Percentiles rank a stretch among this genome's conserved stretches.
Conservation (phyloP, 2,329 filamentous ascomycete species). For the Exophiala xenobiotica region DNA sequence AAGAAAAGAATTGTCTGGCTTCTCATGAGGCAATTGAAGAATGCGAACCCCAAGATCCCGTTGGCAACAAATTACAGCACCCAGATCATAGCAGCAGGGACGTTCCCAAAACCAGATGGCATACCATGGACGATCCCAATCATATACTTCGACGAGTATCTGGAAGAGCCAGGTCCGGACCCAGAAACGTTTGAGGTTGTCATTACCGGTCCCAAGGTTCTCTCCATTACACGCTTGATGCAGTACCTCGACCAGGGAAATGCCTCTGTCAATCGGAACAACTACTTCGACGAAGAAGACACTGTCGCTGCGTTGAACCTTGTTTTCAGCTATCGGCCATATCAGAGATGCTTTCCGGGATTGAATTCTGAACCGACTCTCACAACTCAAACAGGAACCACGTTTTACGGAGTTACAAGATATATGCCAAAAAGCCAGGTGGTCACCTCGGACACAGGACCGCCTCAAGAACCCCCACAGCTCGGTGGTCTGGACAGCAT, state of each 20-base stretch:
- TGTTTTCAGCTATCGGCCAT: background rate
- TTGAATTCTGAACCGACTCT: background rate
- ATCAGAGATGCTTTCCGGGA: background rate
- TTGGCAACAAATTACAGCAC: conserved; percentile 13
- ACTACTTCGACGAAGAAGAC: background rate
- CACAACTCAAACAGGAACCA: background rate
- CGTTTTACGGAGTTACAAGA: background rate
- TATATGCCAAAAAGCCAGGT: too few relatives aligned
- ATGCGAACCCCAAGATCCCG: background rate
- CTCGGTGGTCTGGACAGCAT: background rate
- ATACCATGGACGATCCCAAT: too few relatives aligned
- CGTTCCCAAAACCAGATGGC: too few relatives aligned
- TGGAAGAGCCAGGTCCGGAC: background rate
- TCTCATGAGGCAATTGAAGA: background rate
- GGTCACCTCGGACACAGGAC: too few relatives aligned
- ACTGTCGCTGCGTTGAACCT: background rate
- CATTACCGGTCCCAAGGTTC: too few relatives aligned
- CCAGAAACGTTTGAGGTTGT: conserved; percentile 2
- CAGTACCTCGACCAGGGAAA: too few relatives aligned
- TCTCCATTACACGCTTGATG: too few relatives aligned
- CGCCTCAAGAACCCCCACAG: background rate
- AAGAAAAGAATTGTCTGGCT: conserved; percentile 7
- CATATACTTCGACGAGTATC: conserved; percentile 11
- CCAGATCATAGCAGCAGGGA: conserved; percentile 6
- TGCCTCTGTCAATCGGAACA: too few relatives aligned